Base-by-base conservation (phyloP, 768 basidiomycete genomes). In the Multifurca ochricompacta region DNA sequence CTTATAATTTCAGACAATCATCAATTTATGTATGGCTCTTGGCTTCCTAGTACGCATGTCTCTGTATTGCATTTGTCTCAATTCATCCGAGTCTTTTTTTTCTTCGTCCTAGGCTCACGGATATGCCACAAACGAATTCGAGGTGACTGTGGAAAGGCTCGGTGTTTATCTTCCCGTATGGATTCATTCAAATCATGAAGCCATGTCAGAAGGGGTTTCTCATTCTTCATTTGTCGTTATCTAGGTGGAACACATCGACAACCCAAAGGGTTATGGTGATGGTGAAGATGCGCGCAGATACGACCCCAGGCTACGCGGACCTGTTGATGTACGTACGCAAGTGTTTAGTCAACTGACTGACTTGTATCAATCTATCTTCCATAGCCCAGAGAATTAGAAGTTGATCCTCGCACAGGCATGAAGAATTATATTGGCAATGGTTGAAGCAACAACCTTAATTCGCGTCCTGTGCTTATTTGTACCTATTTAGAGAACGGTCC, bases 351-450 rank as follows among this genome's bases (percentile, higher is more conserved):
- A n/a, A 10, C 42, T 40, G 10, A n/a, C 31, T 9, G 6, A 10
- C 30, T 28, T 18, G 16, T 19, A 44, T 47, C 13, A 41, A 16
- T 36, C 48, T 35, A 34, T 34, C 16, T 25, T 39, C 41, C 51
- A 44, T 4, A 87, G 82, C 87, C 87, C 0, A 71, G 77, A 32
- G 94, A 97, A 64, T 74, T 95, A 1, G 86, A 93, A 62, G 75
- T 97, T 6, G 94, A 97, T 66, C 80, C 78, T 0, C 71, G 75
- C 13, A 89, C 87, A 0, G 94, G 92, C 2, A 94, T 97, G 92
- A 94, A 94, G 74, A 97, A 93, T 37, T 63, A 61, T 28, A 59
- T 61, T 16, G 58, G 54, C 19, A 61, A 59, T 25, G 60, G 60
- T 56, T 39, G 11, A 32, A 13, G 16, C 41, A n/a, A 8, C 11